Evolutionary conservation across 257 asterid genomes (phyloP), one percentile per base, ranked within the genome.

Genomic region (Nicotiana paniculata): DNA sequence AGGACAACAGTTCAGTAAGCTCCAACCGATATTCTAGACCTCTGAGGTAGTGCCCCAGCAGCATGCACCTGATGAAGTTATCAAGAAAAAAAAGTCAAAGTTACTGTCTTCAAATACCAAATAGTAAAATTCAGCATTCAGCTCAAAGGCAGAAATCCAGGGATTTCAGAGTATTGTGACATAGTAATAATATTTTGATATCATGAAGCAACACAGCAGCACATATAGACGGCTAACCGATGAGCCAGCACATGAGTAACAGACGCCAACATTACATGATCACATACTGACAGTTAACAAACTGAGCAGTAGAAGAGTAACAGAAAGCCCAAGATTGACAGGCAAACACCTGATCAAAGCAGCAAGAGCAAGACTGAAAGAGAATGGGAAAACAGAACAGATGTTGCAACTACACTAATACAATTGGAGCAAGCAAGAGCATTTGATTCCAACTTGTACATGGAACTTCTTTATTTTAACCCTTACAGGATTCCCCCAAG

Each of bases 11-110:
- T 75, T 94, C 93, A 86, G 79, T 86, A 63, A 96, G 97, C 88
- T 96, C 97, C 87, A 88, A 28, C 10, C 99, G 90, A 83, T 96
- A 93, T 74, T 96, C 99, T 3, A 94, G 90, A 65, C 97, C 97
- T 86, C 97, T 91, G 46, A 96, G 89, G 88, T 94, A 94, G 91
- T 94, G 98, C 78, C 99, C 99, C 82, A 96, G 82, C 83, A 94
- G 86, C 98, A 96, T 93, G 89, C 97, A 94, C 99, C 98, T 96
- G 79, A 66, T 78, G 55, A 68, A 82, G 83, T 74, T 35, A n/a
- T 37, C 53, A 46, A 69, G 12, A 15, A 12, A 10, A 74, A 68
- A 46, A 37, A 33, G 77, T 66, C 4, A 81, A 77, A 55, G 67
- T 80, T 82, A 75, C 54, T 28, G 37, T n/a, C 11, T 69, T 64